Evolutionary conservation across 352 stramenopile species (phyloP).

Genomic region (Stephanocyclus meneghinianus): DNA sequence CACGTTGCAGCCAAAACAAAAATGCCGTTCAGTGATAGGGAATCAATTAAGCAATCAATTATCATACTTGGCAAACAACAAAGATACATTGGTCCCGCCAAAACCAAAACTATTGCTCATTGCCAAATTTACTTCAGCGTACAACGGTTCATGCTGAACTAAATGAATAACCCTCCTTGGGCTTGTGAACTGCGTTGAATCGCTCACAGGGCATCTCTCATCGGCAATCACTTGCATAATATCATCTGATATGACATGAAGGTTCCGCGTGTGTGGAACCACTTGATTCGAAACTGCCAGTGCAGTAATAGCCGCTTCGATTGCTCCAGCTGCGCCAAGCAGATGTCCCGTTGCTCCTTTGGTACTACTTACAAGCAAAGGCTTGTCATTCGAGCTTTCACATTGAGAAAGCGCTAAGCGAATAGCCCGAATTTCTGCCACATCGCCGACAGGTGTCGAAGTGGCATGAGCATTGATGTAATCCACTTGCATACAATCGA

Average conservation of each 20-base stretch:
- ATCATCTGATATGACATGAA: constrained; percentile 78
- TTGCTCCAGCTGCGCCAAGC: constrained; percentile 91
- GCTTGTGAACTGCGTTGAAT: neutral
- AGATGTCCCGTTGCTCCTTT: constrained; percentile 94
- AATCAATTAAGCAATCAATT: neutral
- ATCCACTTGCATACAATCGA: constrained; percentile 27
- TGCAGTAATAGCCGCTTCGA: constrained; percentile 94
- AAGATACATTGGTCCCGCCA: constrained; percentile 91
- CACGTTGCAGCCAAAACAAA: no score
- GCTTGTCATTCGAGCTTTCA: neutral
- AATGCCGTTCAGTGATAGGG: no score
- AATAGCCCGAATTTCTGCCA: constrained; percentile 86
- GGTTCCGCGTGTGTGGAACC: constrained; percentile 91
- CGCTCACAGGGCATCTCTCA: neutral
- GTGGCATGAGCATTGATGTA: constrained; percentile 99
- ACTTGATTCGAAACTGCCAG: constrained; percentile 84
- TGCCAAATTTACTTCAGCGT: constrained; percentile 79
- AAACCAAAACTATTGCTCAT: constrained; percentile 98
- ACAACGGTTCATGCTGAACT: constrained; percentile 25
- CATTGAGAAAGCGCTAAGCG: constrained; percentile 25
- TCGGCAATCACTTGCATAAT: constrained; percentile 23
- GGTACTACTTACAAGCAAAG: constrained; percentile 78
- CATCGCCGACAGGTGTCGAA: constrained; percentile 95
- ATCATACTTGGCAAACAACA: constrained; percentile 69
- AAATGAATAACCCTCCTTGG: constrained; percentile 20